Conservation (phyloP, 441 rosid genomes). For the Hypseocharis bilobata region DNA sequence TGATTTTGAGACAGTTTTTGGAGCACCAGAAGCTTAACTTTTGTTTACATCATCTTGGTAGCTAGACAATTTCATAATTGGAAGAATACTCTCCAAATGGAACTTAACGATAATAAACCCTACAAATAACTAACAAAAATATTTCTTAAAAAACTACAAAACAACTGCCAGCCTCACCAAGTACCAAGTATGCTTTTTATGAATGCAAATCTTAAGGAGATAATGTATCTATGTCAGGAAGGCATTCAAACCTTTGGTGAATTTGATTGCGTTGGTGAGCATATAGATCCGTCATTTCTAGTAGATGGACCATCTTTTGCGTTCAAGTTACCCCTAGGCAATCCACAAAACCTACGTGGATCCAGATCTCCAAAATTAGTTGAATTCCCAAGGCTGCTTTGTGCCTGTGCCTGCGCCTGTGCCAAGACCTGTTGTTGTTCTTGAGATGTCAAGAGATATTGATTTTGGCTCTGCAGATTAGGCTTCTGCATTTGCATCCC, state of each 20-base stretch:
- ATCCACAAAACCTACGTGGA: constrained; percentile 39
- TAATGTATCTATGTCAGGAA: background rate
- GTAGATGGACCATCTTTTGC: constrained; percentile 42
- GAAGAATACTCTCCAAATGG: background rate
- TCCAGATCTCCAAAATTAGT: constrained; percentile 40
- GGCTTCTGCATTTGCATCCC: constrained; percentile 49
- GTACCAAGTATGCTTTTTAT: background rate
- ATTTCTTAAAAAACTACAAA: background rate
- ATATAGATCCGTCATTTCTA: constrained; percentile 49
- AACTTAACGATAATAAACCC: background rate
- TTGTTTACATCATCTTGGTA: background rate
- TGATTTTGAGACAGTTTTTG: too few species aligned
- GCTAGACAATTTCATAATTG: background rate
- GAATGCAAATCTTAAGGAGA: background rate
- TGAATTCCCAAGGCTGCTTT: constrained; percentile 40
- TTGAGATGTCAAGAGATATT: constrained; percentile 46
- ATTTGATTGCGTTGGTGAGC: constrained; percentile 48
- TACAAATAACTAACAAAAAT: background rate
- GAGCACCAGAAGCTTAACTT: background rate
- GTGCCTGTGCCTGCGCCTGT: constrained; percentile 45
- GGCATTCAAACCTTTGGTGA: constrained; percentile 45
- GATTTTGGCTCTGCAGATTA: constrained; percentile 39
- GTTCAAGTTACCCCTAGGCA: constrained; percentile 37
- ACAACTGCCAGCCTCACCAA: background rate
- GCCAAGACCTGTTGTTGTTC: constrained; percentile 54